Percentiles rank a stretch among this genome's conserved stretches.
Evolutionary conservation across 805 yeast species (phyloP).

Genomic region (Saccharomycopsis sp.): DNA sequence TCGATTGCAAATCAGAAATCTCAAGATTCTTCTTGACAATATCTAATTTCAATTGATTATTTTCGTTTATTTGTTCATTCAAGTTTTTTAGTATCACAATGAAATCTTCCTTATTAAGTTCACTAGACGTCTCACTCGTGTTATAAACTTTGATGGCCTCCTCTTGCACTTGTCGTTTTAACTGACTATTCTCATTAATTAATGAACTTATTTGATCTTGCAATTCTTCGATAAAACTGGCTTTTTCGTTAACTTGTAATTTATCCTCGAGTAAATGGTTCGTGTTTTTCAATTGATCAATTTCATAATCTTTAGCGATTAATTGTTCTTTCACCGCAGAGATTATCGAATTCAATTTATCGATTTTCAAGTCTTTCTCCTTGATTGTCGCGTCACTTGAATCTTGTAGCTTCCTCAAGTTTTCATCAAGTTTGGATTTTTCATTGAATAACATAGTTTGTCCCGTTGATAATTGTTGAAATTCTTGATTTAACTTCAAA

Average conservation of each 20-base stretch:
- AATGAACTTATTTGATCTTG: background rate
- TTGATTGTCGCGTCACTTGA: background rate
- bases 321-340: conserved; percentile 3
- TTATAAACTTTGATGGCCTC: too few relatives aligned
- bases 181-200: background rate
- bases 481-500: background rate
- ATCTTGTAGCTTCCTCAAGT: background rate
- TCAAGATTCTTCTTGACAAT: conserved; percentile 25
- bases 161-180: background rate
- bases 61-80: background rate
- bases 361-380: background rate
- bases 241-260: background rate
- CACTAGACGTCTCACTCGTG: background rate
- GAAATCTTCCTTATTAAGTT: background rate
- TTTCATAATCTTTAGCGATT: conserved; percentile 2
- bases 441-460: conserved; percentile 2
- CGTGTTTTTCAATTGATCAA: conserved; percentile 1
- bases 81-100: background rate
- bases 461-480: conserved; percentile 3
- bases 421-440: background rate
- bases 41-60: conserved; percentile 21
- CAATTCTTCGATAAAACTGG: background rate
- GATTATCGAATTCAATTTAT: conserved; percentile 5
- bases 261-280: background rate
- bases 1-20: conserved; percentile 27